Conservation (phyloP, 192 early-diverging fungal genomes). For the Podila epicladia region DNA sequence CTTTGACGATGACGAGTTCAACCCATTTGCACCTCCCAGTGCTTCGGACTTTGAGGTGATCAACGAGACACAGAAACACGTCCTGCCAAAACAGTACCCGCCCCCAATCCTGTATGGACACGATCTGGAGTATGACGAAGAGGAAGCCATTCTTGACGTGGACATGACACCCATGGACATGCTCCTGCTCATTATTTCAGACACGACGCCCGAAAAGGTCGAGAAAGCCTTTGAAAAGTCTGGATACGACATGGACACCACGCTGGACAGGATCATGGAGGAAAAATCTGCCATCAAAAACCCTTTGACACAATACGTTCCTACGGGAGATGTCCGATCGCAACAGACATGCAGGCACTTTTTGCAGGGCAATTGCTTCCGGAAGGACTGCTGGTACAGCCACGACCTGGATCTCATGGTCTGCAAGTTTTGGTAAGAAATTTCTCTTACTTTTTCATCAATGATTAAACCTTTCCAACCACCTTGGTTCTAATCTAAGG, state of each 20-base stretch:
- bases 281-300: slow-evolving; percentile 9
- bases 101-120: slow-evolving; percentile 33
- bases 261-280: slow-evolving; percentile 46
- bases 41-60: slow-evolving; percentile 33
- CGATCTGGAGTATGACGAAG: neutral
- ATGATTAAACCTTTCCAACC: too few relatives aligned
- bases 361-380: slow-evolving; percentile 62
- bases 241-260: slow-evolving; percentile 58
- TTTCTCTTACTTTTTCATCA: neutral
- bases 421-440: slow-evolving; percentile 68
- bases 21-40: slow-evolving; percentile 48
- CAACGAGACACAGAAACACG: slow-evolving; percentile 12
- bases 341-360: slow-evolving; percentile 63
- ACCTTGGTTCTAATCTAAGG: too few relatives aligned
- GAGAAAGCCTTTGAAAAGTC: slow-evolving; percentile 39
- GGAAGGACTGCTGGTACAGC: slow-evolving; percentile 66
- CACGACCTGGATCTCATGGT: slow-evolving; percentile 62
- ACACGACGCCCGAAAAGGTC: slow-evolving; percentile 49
- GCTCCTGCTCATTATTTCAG: slow-evolving; percentile 53
- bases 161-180: slow-evolving; percentile 61
- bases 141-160: slow-evolving; percentile 46
- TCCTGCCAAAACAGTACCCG: slow-evolving; percentile 15
- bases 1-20: slow-evolving; percentile 51
- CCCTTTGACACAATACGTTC: slow-evolving; percentile 1
- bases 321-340: slow-evolving; percentile 8